Conservation (phyloP, 1,284 basidiomycete genomes). For the Austroboletus olivaceoglutinosus region DNA sequence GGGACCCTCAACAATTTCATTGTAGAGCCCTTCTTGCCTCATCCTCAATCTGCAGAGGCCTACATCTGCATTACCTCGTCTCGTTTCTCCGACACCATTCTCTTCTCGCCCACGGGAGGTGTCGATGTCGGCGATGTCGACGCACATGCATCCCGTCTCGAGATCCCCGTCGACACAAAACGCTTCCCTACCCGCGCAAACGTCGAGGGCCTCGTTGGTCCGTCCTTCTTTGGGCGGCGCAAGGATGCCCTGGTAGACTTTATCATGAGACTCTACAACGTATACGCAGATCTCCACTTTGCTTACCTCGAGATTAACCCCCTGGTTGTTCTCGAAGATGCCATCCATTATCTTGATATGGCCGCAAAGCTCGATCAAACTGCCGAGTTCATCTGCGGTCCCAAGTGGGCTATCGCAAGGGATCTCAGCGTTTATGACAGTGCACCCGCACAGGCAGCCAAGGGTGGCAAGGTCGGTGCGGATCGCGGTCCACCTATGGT, state of each 20-base stretch:
- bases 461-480: constrained; percentile 57
- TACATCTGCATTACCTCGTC: constrained; percentile 98
- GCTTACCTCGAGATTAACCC: constrained; percentile 99
- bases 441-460: constrained; percentile 42
- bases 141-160: constrained; percentile 91
- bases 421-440: constrained; percentile 77
- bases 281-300: constrained; percentile 97
- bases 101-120: constrained; percentile 99
- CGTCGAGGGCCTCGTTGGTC: constrained; percentile 81
- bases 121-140: constrained; percentile 99
- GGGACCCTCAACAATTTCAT: constrained; percentile 98
- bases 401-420: constrained; percentile 98
- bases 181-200: constrained; percentile 79
- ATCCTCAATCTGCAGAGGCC: constrained; percentile 92
- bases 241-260: constrained; percentile 92
- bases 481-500: constrained; percentile 98
- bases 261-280: constrained; percentile 91
- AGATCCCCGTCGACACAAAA: constrained; percentile 70
- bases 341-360: constrained; percentile 98
- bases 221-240: constrained; percentile 66
- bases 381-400: constrained; percentile 96
- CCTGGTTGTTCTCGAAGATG: constrained; percentile 87
- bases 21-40: constrained; percentile 97
- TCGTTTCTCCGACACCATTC: constrained; percentile 93
- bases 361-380: constrained; percentile 99